Conservation (phyloP, 225 moss, liverwort and hornwort species). For the Pleurozium schreberi region DNA sequence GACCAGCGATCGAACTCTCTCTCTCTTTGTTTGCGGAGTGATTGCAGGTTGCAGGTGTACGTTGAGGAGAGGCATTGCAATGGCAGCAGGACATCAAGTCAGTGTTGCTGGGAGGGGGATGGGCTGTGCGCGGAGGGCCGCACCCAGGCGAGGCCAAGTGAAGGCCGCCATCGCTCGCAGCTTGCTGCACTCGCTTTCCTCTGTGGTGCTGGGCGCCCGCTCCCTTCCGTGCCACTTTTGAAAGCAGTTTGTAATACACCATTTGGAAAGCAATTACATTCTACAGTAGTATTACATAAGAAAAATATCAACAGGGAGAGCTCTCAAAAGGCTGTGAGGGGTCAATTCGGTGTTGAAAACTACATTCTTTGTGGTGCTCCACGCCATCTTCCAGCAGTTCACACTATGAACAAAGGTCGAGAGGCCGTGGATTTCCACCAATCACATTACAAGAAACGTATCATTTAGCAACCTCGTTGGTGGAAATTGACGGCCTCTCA, state of each 20-base stretch:
- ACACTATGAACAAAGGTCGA: too few species aligned
- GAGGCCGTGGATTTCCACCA: too few species aligned
- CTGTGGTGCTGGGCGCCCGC: too few species aligned
- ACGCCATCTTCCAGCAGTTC: neutral
- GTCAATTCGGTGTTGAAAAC: neutral
- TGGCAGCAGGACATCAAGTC: neutral
- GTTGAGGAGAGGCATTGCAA: neutral
- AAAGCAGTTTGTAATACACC: neutral
- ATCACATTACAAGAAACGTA: too few species aligned
- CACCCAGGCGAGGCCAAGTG: conserved; percentile 16
- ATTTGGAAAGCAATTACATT: neutral
- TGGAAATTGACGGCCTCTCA: too few species aligned
- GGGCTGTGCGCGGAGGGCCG: neutral
- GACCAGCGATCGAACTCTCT: neutral
- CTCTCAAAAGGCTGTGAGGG: neutral
- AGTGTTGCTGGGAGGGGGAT: neutral
- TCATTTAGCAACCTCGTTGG: too few species aligned
- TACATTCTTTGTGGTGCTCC: neutral
- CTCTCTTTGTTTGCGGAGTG: neutral
- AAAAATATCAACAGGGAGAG: neutral
- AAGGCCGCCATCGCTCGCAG: neutral
- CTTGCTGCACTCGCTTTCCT: neutral
- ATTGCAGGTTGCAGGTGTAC: neutral
- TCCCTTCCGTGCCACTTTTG: neutral
- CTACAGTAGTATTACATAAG: too few species aligned